These are phyloP conservation scores for Fusarium sp. DNA, from an alignment of 2,329 filamentous ascomycete genomes.

Conservation along the genomic window DNA sequence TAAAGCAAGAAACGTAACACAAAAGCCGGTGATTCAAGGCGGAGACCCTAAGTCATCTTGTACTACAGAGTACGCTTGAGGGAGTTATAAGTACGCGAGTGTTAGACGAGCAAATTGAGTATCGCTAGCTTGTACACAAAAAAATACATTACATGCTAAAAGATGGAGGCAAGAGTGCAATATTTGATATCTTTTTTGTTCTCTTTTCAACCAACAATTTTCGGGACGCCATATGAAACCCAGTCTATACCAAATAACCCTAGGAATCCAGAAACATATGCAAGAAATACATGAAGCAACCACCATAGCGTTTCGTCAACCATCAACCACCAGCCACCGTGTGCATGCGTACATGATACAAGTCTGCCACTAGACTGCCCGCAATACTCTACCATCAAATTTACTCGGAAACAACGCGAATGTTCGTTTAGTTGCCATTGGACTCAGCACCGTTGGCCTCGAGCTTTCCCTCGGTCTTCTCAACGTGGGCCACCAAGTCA, in stretches of 20 bases:
- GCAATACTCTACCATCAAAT: neutral
- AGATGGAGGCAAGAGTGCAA: neutral
- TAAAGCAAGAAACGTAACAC: neutral
- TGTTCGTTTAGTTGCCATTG: slow-evolving; percentile 36
- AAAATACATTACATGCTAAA: neutral
- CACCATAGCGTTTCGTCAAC: slow-evolving; percentile 19
- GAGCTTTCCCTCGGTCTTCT: slow-evolving; percentile 77
- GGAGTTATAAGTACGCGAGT: neutral
- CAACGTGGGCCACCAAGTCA: slow-evolving; percentile 83
- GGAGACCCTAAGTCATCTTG: neutral
- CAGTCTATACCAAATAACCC: slow-evolving; percentile 38
- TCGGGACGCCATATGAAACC: slow-evolving; percentile 39
- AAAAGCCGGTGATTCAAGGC: neutral
- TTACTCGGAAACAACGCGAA: neutral
- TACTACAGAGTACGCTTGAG: neutral
- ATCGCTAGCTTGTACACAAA: neutral
- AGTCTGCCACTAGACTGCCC: slow-evolving; percentile 1
- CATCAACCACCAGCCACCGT: slow-evolving; percentile 10
- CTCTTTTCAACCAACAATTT: slow-evolving; percentile 36
- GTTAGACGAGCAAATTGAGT: neutral
- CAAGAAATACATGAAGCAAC: slow-evolving; percentile 33
- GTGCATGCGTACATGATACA: slow-evolving; percentile 15
- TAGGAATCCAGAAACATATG: slow-evolving; percentile 39
- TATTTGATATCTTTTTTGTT: slow-evolving; percentile 26
- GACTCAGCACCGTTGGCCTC: slow-evolving; percentile 51